These are phyloP conservation scores for Phytophthora colocasiae DNA, from an alignment of 352 stramenopile species.

Conservation along the genomic window DNA sequence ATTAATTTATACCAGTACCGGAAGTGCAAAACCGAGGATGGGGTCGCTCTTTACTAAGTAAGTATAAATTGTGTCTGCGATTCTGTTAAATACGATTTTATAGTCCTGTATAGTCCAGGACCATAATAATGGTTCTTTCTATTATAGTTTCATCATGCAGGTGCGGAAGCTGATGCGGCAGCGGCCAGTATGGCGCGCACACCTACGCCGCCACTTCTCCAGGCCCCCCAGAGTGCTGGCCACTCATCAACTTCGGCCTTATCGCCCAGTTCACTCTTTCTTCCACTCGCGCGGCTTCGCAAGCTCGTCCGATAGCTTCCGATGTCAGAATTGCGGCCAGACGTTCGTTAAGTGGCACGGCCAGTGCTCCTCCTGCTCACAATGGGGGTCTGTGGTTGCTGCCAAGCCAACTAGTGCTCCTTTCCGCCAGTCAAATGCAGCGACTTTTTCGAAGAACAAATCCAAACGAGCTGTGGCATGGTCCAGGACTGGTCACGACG, in stretches of 20 bases:
- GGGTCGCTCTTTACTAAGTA: too few species aligned
- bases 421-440: constrained; percentile 71
- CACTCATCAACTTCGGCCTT: background rate
- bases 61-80: too few species aligned
- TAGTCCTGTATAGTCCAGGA: too few species aligned
- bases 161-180: background rate
- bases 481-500: constrained; percentile 28
- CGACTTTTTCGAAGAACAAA: constrained; percentile 51
- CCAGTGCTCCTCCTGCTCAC: constrained; percentile 85
- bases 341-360: constrained; percentile 86
- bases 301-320: constrained; percentile 42
- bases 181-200: background rate
- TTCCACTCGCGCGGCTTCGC: constrained; percentile 26
- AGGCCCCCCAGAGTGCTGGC: background rate
- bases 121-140: too few species aligned
- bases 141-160: background rate
- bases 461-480: constrained; percentile 47
- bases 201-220: background rate
- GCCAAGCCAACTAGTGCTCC: constrained; percentile 42
- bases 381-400: constrained; percentile 92
- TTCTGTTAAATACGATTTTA: too few species aligned
- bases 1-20: too few species aligned
- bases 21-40: too few species aligned
- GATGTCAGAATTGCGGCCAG: constrained; percentile 66
- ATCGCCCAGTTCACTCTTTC: background rate